Evolutionary conservation across 148 eudicot genomes (phyloP).

Genomic region (Limonium bicolor): DNA sequence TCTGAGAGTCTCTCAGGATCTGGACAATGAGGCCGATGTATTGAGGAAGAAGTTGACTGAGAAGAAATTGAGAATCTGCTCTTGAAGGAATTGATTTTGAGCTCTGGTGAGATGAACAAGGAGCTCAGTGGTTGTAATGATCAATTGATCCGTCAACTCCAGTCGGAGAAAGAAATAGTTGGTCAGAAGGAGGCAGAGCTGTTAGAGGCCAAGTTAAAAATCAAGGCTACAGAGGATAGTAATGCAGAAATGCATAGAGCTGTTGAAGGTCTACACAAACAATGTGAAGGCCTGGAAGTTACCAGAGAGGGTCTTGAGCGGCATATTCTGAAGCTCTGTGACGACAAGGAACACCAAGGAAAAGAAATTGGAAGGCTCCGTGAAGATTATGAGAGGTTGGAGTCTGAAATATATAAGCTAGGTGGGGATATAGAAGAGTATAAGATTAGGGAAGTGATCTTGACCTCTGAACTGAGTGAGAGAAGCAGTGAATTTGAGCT

Average conservation of each 20-base stretch:
- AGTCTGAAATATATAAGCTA: slow-evolving; percentile 35
- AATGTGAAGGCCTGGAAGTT: slow-evolving; percentile 19
- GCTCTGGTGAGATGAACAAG: slow-evolving; percentile 31
- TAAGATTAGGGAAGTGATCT: slow-evolving; percentile 44
- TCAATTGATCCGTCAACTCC: slow-evolving; percentile 25
- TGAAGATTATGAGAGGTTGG: slow-evolving; percentile 34
- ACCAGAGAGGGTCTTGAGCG: slow-evolving; percentile 25
- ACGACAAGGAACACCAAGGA: slow-evolving; percentile 19
- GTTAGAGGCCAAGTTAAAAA: slow-evolving; percentile 21
- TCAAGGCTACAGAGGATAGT: slow-evolving; percentile 21
- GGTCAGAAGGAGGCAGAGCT: slow-evolving; percentile 33
- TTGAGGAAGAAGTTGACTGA: slow-evolving; percentile 28
- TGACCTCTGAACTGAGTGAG: slow-evolving; percentile 57
- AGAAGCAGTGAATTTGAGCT: slow-evolving; percentile 62
- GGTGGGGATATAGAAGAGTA: slow-evolving; percentile 54
- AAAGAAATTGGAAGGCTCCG: slow-evolving; percentile 38
- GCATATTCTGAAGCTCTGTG: slow-evolving; percentile 24
- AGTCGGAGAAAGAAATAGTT: slow-evolving; percentile 15
- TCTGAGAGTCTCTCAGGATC: slow-evolving; percentile 23
- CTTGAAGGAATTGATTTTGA: slow-evolving; percentile 25
- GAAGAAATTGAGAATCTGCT: slow-evolving; percentile 39
- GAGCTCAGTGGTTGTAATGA: slow-evolving; percentile 30
- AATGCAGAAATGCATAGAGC: slow-evolving; percentile 31
- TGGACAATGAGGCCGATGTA: slow-evolving; percentile 28
- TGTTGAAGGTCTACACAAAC: slow-evolving; percentile 26